Evolutionary conservation across 257 asterid genomes (phyloP).

Genomic region (Nicotiana sylvestris): DNA sequence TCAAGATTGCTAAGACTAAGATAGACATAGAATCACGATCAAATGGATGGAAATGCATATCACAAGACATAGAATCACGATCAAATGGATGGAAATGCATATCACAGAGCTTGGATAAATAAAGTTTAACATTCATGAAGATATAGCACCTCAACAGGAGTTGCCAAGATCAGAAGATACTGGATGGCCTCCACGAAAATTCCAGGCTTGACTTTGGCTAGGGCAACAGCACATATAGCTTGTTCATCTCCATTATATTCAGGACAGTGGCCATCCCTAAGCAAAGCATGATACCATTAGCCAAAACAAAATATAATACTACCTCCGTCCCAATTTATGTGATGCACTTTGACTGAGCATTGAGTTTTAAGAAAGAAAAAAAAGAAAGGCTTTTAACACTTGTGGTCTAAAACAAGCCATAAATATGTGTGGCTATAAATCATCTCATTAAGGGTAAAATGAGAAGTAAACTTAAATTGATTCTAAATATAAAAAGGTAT

Average conservation of each 20-base stretch:
- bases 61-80: neutral
- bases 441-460: too few species aligned
- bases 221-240: constrained; percentile 92
- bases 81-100: neutral
- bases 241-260: constrained; percentile 91
- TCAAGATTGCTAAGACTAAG: neutral
- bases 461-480: too few species aligned
- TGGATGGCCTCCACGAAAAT: constrained; percentile 93
- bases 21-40: neutral
- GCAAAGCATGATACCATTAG: constrained; percentile 3
- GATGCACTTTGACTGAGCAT: too few species aligned
- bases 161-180: constrained; percentile 82
- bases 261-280: constrained; percentile 92
- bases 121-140: neutral
- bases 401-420: too few species aligned
- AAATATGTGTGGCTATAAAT: too few species aligned
- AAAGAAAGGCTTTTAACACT: too few species aligned
- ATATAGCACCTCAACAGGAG: constrained; percentile 82
- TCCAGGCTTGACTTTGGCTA: constrained; percentile 81
- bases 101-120: neutral
- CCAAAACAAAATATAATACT: neutral
- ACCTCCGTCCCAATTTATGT: too few species aligned
- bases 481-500: too few species aligned
- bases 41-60: neutral
- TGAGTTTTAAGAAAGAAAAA: too few species aligned